Evolutionary conservation across 2,329 filamentous ascomycete species (phyloP).

Genomic region (Didymella sp.): DNA sequence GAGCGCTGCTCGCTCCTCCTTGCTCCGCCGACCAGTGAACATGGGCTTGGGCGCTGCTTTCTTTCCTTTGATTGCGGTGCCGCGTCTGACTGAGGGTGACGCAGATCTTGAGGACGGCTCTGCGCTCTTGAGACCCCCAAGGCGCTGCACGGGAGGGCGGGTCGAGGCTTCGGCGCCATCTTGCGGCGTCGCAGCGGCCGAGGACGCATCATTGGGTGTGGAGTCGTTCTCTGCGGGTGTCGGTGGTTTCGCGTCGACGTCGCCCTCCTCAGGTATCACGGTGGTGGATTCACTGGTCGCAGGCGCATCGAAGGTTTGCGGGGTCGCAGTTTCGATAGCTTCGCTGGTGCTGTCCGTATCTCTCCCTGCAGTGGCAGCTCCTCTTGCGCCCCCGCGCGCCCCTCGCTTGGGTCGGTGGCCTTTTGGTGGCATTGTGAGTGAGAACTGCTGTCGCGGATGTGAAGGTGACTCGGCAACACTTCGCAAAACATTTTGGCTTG

Average conservation of each 20-base stretch:
- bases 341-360: conserved; percentile 22
- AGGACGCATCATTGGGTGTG: conserved; percentile 24
- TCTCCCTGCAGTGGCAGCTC: conserved; percentile 22
- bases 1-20: conserved; percentile 53
- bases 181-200: conserved; percentile 23
- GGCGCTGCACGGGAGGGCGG: conserved; percentile 35
- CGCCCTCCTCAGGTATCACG: conserved; percentile 30
- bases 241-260: conserved; percentile 24
- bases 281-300: conserved; percentile 8
- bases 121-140: conserved; percentile 39
- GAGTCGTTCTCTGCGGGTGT: conserved; percentile 20
- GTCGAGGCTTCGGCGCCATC: conserved; percentile 27
- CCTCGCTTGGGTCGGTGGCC: conserved; percentile 28
- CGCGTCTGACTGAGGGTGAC: conserved; percentile 40
- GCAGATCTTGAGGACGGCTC: conserved; percentile 41
- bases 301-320: conserved; percentile 23
- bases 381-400: conserved; percentile 32
- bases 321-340: conserved; percentile 24
- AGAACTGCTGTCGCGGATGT: conserved; percentile 11
- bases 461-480: conserved; percentile 20
- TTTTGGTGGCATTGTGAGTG: conserved; percentile 43
- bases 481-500: conserved; percentile 27
- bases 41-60: conserved; percentile 48
- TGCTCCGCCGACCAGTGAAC: conserved; percentile 54
- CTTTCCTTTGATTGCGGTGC: conserved; percentile 35